Conservation (phyloP, 768 basidiomycete species). For the Russula sp. region DNA sequence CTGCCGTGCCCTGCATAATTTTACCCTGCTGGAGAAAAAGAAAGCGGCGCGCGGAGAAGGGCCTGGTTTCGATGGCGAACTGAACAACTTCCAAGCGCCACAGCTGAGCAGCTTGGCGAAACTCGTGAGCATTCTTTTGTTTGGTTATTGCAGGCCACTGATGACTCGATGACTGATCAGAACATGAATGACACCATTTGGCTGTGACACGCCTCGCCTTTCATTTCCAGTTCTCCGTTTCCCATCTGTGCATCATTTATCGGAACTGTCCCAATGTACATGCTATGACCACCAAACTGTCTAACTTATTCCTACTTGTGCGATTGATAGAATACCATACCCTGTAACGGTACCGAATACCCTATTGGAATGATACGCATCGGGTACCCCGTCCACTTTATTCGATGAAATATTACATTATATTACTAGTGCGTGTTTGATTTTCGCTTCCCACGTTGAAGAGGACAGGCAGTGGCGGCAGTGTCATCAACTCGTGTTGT, state of each 20-base stretch:
- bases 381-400: neutral
- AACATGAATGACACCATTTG: neutral
- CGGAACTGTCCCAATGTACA: neutral
- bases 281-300: neutral
- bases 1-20: conserved; percentile 14
- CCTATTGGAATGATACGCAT: neutral
- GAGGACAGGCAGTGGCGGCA: no score
- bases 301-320: conserved; percentile 18
- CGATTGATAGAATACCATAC: neutral
- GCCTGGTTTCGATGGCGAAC: conserved; percentile 18
- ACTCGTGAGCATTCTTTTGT: conserved; percentile 14
- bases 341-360: neutral
- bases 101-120: conserved; percentile 22
- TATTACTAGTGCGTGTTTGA: neutral
- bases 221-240: neutral
- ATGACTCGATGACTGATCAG: conserved; percentile 7
- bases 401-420: neutral
- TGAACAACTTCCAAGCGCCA: conserved; percentile 25
- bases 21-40: conserved; percentile 17
- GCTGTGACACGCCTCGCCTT: conserved; percentile 1
- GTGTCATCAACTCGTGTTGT: neutral
- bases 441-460: conserved; percentile 15
- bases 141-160: neutral
- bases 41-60: conserved; percentile 18
- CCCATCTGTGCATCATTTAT: neutral